phyloP scores from a whole-genome alignment of 2,329 filamentous ascomycete genomes.

The Sporothrix globosa region DNA sequence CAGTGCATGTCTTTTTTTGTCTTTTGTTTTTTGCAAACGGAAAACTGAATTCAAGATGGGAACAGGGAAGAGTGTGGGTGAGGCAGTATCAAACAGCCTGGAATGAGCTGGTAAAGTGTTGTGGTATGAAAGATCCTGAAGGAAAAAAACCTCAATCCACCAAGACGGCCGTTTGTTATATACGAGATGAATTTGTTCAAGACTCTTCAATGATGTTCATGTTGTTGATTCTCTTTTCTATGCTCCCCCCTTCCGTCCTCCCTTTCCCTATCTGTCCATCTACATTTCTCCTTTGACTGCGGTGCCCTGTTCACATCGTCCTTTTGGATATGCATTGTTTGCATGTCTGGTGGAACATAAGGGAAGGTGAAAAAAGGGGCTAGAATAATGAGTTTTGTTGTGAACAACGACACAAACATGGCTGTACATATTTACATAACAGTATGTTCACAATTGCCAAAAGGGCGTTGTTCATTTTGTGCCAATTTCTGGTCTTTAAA shows the following conservation, averaged over 20 bases:
- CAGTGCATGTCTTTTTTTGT: not conserved
- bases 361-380: not conserved
- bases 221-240: not conserved
- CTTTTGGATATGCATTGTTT: too few species aligned
- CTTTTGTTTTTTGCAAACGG: not conserved
- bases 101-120: not conserved
- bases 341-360: not conserved
- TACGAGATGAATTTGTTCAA: not conserved
- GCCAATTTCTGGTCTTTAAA: not conserved
- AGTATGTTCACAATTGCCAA: not conserved
- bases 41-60: not conserved
- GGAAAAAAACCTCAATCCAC: not conserved
- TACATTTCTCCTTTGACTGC: not conserved
- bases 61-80: not conserved
- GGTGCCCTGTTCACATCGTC: constrained; percentile 2
- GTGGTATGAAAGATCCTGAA: not conserved
- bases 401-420: constrained; percentile 12
- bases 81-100: constrained; percentile 17
- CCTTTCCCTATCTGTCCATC: not conserved
- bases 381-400: not conserved
- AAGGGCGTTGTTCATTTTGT: constrained; percentile 6
- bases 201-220: not conserved
- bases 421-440: not conserved
- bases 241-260: not conserved
- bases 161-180: not conserved